phyloP scores from a whole-genome alignment of 129 eudicot genomes.

The Ambrosia trifida region DNA sequence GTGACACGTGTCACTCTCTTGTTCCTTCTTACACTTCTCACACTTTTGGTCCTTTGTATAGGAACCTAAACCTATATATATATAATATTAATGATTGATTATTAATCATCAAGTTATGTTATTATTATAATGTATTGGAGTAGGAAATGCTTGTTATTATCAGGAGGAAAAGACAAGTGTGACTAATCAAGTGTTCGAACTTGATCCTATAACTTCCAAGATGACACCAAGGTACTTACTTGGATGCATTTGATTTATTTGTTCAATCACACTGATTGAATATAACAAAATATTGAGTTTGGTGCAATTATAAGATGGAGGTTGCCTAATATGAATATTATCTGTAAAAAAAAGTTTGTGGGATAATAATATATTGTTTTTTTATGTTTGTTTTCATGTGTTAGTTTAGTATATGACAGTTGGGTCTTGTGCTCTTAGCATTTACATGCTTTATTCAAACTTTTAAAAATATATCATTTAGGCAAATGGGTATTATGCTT shows the following conservation, averaged over 20 bases:
- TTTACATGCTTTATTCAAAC: too few relatives aligned
- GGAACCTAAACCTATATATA: too few relatives aligned
- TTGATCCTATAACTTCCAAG: constrained; percentile 2
- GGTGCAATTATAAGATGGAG: constrained; percentile 25
- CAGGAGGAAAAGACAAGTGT: constrained; percentile 2
- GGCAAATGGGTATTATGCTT: too few relatives aligned
- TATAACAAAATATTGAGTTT: constrained; percentile 2
- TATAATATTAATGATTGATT: not conserved
- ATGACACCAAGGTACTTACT: constrained; percentile 11
- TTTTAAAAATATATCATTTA: too few relatives aligned
- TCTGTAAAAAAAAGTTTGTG: too few relatives aligned
- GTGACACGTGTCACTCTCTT: too few relatives aligned
- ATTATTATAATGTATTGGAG: not conserved
- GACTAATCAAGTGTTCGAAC: constrained; percentile 11
- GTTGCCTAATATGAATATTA: not conserved
- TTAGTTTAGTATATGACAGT: too few relatives aligned
- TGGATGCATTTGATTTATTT: not conserved
- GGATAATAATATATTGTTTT: too few relatives aligned
- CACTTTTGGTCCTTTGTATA: too few relatives aligned
- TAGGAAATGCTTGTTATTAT: not conserved
- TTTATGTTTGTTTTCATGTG: too few relatives aligned
- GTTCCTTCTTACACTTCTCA: too few relatives aligned
- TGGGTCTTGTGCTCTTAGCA: too few relatives aligned
- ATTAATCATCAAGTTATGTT: not conserved
- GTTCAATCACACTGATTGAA: constrained; percentile 4